Base-by-base conservation (phyloP, 352 stramenopile genomes). In the Thraustotheca clavata region DNA sequence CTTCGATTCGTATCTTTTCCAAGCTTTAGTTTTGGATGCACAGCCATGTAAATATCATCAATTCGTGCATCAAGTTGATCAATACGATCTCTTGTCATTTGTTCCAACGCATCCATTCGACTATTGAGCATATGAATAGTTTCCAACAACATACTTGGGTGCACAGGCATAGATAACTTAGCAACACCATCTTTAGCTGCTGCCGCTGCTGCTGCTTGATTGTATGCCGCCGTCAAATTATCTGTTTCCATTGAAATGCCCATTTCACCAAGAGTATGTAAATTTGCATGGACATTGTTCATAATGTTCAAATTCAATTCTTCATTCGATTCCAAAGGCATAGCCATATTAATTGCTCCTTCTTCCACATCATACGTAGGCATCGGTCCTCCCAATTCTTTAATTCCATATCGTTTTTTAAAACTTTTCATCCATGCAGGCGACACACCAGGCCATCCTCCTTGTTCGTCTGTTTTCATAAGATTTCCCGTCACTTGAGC, bases 21-120 rank as follows among this genome's bases (percentile, higher is more conserved):
- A 32, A 65, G 57, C 41, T 65, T 65, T 46, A 65, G 47, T 33
- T 65, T 65, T 40, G 57, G 57, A 34, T 65, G 57, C 6, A 65
- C 57, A 4, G 57, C 18, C 57, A 65, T 54, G 57, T 65, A 65
- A 54, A 65, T 65, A 54, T 65, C 57, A 46, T 79, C 57, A 16
- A 91, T 74, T 27, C 82, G 77, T 38, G 79, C 65, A 43, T 88
- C 82, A 59, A 91, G 38, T 32, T 65, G 57, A 18, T 40, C 57
- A 33, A 65, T 65, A 46, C 57, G 57, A 33, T 65, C 57, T 16
- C 57, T 40, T 16, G 57, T 65, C 38, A 43, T 65, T 16, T 43
- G 35, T 55, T 65, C 57, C 9, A 65, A 27, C 9, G 57, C 57
- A 22, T 65, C 57, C 57, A 65, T 65, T 31, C 57, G 60, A 9